Base-by-base conservation (phyloP, 139 green algal genomes). In the Tetradesmus lagerheimii region DNA sequence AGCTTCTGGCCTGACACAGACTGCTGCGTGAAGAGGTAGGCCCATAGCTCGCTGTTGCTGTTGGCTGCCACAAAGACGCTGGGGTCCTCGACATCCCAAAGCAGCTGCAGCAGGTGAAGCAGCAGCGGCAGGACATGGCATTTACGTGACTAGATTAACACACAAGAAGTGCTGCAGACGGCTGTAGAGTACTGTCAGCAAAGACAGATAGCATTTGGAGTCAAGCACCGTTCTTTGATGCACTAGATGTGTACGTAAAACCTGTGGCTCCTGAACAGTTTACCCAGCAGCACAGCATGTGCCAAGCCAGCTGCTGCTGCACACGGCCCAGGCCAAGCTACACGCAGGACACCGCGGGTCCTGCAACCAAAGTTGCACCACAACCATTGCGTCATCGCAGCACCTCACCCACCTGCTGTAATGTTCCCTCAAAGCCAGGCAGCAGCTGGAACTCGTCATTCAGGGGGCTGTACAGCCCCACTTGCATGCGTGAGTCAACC, bases 51-150 rank as follows among this genome's bases (percentile, higher is more conserved):
- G 47, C 80, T 88, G 64, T 43, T 94, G 91, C 29, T 88, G 83
- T 64, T 88, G 62, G 79, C 88, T 4, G 95, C 86, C 15, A 96
- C 92, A 80, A 98, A 93, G 4, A 94, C 50, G 43, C 94, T 92
- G 23, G 89, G 80, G 81, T 98, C 94, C 0, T 81, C 77, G 0
- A 83, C 86, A 82, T 98, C 95, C 96, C 96, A 98, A 76, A 97
- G 91, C 29, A 96, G 80, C 18, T 77, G 34, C 35, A 84, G 43
- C 83, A 96, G 80, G 12, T 77, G 34, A n/a, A 84, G 43, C 83
- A 93, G 31, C 4, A 31, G 66, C 89, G 45, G 35, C 57, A 71
- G 57, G 23, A n/a, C 23, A 31, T 31, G 12, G 57, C 8, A 31
- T 9, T 6, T 2, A 71, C 18, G 31, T 20, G 5, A n/a, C 57